Base-by-base conservation (phyloP, 1,139 yeast genomes). In the Yamadazyma pseudoaaseri region DNA sequence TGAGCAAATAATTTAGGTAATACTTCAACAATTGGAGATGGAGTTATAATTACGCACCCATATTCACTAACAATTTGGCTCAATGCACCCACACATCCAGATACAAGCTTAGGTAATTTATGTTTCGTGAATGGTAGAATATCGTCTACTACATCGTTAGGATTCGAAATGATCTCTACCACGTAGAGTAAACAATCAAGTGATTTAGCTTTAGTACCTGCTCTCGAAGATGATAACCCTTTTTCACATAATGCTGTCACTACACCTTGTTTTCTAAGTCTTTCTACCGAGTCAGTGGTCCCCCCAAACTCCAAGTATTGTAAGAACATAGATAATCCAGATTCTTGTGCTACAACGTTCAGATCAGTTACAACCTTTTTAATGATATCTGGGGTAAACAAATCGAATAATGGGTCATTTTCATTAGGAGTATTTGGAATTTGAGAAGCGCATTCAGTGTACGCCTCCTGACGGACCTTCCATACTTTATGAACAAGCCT, bases 281-380 rank as follows among this genome's bases (percentile, higher is more conserved):
- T 35, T 47, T 37, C 37, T 58, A 71, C 43, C 55, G 64, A 32
- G 45, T 50, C 6, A 1, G 58, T 38, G 4, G 73, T 49, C 0
- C 82, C 86, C 2, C 86, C 89, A 49, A 58, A 74, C 48, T 76
- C 75, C 36, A 86, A 62, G 46, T 76, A 75, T n/a, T 75, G 70
- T 10, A 60, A 59, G 16, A 86, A 57, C 5, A 85, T 70, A 9
- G 64, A 58, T 24, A 87, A 65, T 9, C 89, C 97, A 0, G 84
- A 64, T 52, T 92, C 97, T 48, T 89, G 96, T 0, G 98, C 96
- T 15, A 86, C 95, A 11, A 89, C 97, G 55, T 92, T 92, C 27
- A 83, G 58, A 54, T 92, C 99, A 6, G 76, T 69, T 8, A 84
- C 78, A 24, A 81, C 71, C 46, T 70, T 73, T 46, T 74, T 79